A percentile compares a stretch with the other conserved stretches of the same genome.
Evolutionary conservation across 306 rosid genomes (phyloP).

Genomic region (Quercus agrifolia): DNA sequence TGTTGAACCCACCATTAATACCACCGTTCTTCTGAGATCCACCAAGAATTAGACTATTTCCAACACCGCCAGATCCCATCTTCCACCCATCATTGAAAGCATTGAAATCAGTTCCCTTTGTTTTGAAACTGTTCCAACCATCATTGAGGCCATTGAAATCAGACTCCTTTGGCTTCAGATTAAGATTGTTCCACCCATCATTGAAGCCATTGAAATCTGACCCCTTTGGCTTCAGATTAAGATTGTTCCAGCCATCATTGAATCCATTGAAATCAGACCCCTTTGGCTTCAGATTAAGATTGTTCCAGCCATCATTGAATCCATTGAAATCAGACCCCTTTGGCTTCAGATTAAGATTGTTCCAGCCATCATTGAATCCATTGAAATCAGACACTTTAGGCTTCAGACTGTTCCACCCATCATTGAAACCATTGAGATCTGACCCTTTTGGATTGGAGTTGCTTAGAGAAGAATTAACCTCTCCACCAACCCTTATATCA

Average conservation of each 20-base stretch:
- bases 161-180: conserved; percentile 32
- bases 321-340: neutral
- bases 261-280: conserved; percentile 9
- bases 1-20: conserved; percentile 61
- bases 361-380: conserved; percentile 15
- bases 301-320: conserved; percentile 10
- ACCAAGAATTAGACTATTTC: conserved; percentile 22
- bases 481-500: conserved; percentile 87
- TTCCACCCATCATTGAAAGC: conserved; percentile 45
- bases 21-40: conserved; percentile 35
- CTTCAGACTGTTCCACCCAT: neutral
- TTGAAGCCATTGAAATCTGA: neutral
- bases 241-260: conserved; percentile 6
- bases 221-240: neutral
- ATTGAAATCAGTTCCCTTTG: conserved; percentile 18
- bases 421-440: conserved; percentile 39
- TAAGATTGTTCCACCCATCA: neutral
- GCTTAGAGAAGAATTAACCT: conserved; percentile 32
- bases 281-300: conserved; percentile 23
- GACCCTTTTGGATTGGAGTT: conserved; percentile 28
- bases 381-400: conserved; percentile 10
- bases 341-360: neutral
- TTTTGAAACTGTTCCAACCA: conserved; percentile 30
- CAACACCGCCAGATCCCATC: neutral
- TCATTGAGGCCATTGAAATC: conserved; percentile 22